phyloP scores from a whole-genome alignment of 169 alveolate species.

The Plasmodium vinckei region DNA sequence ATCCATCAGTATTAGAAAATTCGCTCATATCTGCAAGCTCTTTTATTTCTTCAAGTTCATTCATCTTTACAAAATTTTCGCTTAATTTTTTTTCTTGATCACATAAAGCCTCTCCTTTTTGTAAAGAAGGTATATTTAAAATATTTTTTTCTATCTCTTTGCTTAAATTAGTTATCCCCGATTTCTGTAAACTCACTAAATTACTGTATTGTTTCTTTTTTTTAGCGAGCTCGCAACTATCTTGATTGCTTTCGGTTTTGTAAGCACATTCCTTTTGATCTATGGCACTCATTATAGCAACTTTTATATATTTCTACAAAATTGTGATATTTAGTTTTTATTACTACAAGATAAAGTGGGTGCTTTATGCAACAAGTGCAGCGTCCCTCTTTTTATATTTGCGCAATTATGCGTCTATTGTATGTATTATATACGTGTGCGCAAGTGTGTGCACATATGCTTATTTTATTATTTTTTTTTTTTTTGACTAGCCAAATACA shows the following conservation, averaged over 20 bases:
- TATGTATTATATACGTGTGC: no score
- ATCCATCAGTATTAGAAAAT: conserved; percentile 8
- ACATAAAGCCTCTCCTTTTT: conserved; percentile 10
- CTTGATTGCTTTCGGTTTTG: conserved; percentile 2
- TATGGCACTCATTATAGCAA: conserved; percentile 22
- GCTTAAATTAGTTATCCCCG: background rate
- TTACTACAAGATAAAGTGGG: no score
- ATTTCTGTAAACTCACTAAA: conserved; percentile 15
- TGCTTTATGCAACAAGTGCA: no score
- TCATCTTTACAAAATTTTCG: no score
- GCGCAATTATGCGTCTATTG: no score
- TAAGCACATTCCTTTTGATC: conserved; percentile 1
- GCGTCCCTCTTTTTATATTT: no score
- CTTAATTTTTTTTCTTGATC: conserved; percentile 31
- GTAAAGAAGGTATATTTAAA: conserved; percentile 16
- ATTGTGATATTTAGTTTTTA: no score
- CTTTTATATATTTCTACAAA: background rate
- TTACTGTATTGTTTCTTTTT: conserved; percentile 44
- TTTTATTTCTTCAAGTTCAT: no score
- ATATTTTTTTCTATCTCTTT: conserved; percentile 25
- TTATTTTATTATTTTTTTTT: no score
- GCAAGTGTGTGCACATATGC: no score
- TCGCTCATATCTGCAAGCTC: background rate
- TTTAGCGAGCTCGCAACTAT: background rate
- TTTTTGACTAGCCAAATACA: no score